Base-by-base conservation (phyloP, 2,329 filamentous ascomycete genomes). In the Fusarium torulosum region DNA sequence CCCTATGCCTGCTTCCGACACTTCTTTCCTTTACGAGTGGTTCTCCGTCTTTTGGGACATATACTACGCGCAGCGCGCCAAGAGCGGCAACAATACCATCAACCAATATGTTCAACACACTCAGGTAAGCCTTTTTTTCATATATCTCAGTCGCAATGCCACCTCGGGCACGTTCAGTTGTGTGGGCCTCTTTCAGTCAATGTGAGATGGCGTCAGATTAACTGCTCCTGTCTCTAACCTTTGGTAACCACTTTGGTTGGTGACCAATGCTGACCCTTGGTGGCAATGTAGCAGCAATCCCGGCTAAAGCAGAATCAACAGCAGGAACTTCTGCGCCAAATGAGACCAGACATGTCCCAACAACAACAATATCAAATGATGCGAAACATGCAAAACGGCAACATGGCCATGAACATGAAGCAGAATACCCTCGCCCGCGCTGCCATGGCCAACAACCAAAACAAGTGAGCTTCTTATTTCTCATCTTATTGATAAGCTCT, bases 11-110 rank as follows among this genome's bases (percentile, higher is more conserved):
- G 84, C 84, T 63, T 86, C 86, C 54, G 91, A 91, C 73, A 91
- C 87, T 65, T 93, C 92, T 25, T 98, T 99, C 75, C 84, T 99
- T n/a, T 91, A 93, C 72, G 96, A 98, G 75, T 99, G 96, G 96
- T 99, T 96, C 83, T 93, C 90, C 75, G 86, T 97, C 52, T 99
- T 99, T 79, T 98, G 94, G 94, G 96, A 99, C 75, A 93, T 98
- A 72, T 96, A 92, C 79, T 89, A 89, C 75, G 93, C 93, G 56
- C 92, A 95, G 76, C 91, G 93, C 75, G 87, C 85, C 74, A 90
- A 89, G 77, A 87, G 86, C 54, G 85, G 85, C 56, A 89, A 84
- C 75, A 79, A 82, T 25, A 86, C 86, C 61, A 90, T 93, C 45
- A 86, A 86, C 66, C 89, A 92, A 81, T 97, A 97, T 78, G 88